These are phyloP conservation scores for Talaromyces borbonicus DNA, from an alignment of 495 filamentous ascomycete genomes.

Conservation along the genomic window DNA sequence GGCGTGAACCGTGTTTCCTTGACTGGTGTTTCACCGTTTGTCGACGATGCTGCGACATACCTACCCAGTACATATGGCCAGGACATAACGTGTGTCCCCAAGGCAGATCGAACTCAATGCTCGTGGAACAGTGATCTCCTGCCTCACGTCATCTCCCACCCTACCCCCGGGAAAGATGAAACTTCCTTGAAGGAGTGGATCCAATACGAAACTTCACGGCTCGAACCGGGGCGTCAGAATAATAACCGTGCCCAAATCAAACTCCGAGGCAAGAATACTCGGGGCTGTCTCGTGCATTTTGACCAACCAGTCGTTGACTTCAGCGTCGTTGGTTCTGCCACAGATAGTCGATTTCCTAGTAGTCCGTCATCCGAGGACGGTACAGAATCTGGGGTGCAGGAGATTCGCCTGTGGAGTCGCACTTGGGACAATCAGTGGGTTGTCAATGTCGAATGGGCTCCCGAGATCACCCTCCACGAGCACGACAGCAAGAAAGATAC, in stretches of 20 bases:
- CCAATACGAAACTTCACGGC: constrained; percentile 46
- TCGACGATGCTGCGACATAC: constrained; percentile 51
- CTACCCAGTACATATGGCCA: constrained; percentile 65
- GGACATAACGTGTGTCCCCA: constrained; percentile 41
- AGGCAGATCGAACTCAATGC: constrained; percentile 47
- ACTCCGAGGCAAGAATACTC: constrained; percentile 54
- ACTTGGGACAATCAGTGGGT: constrained; percentile 66
- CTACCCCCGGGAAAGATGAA: constrained; percentile 17
- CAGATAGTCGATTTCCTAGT: constrained; percentile 44
- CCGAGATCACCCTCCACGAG: constrained; percentile 17
- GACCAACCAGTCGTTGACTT: constrained; percentile 51
- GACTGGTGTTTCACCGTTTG: constrained; percentile 60
- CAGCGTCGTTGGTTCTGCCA: constrained; percentile 45
- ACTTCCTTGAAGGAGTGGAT: constrained; percentile 49
- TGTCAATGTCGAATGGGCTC: constrained; percentile 61
- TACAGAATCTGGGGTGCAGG: constrained; percentile 29
- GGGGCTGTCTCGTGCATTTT: constrained; percentile 60
- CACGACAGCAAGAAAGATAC: constrained; percentile 25
- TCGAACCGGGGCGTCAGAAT: constrained; percentile 5
- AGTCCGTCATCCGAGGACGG: constrained; percentile 32
- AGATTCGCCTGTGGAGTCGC: constrained; percentile 62
- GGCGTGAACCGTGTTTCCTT: constrained; percentile 60
- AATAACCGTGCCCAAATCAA: constrained; percentile 43
- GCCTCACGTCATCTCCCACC: constrained; percentile 43
- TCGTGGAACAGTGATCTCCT: constrained; percentile 53